Base-by-base conservation (phyloP, 2,329 filamentous ascomycete genomes). In the Ophiostoma fasciatum region DNA sequence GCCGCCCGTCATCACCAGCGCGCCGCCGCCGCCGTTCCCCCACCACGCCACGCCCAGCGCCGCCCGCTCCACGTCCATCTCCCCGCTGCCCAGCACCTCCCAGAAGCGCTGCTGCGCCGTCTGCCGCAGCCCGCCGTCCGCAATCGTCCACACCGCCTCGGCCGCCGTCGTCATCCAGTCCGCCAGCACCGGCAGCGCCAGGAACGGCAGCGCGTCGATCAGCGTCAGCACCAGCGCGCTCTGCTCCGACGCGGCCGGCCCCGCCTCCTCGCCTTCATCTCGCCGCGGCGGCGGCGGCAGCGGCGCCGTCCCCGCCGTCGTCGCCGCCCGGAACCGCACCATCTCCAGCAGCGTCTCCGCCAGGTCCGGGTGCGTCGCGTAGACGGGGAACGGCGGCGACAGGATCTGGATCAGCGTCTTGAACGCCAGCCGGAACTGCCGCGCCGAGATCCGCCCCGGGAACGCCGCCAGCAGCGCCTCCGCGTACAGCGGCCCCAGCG, bases 371-470 rank as follows among this genome's bases (percentile, higher is more conserved):
- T 90, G 78, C 5, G 68, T 68, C 31, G 72, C 74, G 23, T 80
- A 74, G 28, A 92, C 68, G 2, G 74, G 69, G 26, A 81, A 84
- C 0, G 85, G 87, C 3, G 85, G 83, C 3, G 80, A 78, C 10
- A 84, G 75, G 40, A 92, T 78, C 48, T 80, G 78, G 54, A 93
- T 73, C 31, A 94, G 63, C 2, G 83, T 88, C 52, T 79, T 82
- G 63, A 93, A 87, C 10, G 85, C 87, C 9, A 94, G 65, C 21
- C 85, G 73, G 61, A 94, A 94, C 53, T 94, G 87, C 13, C 85
- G 74, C 1, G 82, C 68, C 0, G 82, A 87, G 15, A 94, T 73
- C 40, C 78, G 79, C 2, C 64, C 53, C 0, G 87, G 85, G 54
- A 94, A 94, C 1, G 83, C 77, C 15, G 70, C 64, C 50, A 93